phyloP scores from a whole-genome alignment of 805 yeast species.

The Lipomyces sp. region DNA sequence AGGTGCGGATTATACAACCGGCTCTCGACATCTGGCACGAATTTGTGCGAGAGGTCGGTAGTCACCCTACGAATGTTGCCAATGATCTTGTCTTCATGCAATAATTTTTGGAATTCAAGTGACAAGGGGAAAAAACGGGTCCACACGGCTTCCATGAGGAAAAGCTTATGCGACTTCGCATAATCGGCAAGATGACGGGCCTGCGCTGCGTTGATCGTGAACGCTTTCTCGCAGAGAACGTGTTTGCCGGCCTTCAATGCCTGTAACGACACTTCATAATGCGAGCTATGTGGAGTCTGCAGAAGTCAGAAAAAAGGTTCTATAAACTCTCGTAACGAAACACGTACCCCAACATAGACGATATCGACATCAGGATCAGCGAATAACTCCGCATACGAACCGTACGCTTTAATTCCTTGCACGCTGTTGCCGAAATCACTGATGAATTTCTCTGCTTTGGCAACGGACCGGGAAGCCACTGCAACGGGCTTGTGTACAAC shows the following conservation, averaged over 20 bases:
- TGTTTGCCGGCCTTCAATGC: slow-evolving; percentile 54
- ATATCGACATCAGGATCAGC: slow-evolving; percentile 51
- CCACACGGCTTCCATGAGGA: slow-evolving; percentile 60
- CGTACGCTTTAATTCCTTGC: slow-evolving; percentile 37
- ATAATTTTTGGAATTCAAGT: slow-evolving; percentile 46
- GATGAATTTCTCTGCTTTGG: slow-evolving; percentile 40
- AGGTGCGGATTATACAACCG: slow-evolving; percentile 52
- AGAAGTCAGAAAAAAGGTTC: neutral
- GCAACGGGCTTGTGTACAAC: slow-evolving; percentile 42
- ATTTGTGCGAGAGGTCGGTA: slow-evolving; percentile 11
- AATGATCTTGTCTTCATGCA: slow-evolving; percentile 48
- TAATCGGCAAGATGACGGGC: slow-evolving; percentile 50
- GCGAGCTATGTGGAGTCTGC: slow-evolving; percentile 56
- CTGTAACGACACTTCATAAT: slow-evolving; percentile 50
- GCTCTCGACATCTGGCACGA: slow-evolving; percentile 41
- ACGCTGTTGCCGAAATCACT: slow-evolving; percentile 39
- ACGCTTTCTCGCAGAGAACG: slow-evolving; percentile 60
- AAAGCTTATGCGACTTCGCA: slow-evolving; percentile 52
- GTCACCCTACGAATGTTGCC: slow-evolving; percentile 55
- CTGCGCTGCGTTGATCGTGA: slow-evolving; percentile 54
- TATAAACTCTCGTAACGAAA: slow-evolving; percentile 9
- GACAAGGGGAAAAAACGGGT: slow-evolving; percentile 52
- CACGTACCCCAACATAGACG: slow-evolving; percentile 49
- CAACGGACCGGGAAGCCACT: slow-evolving; percentile 41
- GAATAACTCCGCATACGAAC: slow-evolving; percentile 51